These are phyloP conservation scores for Blastobotrys capitulatus DNA, from an alignment of 1,139 yeast genomes.

Conservation along the genomic window DNA sequence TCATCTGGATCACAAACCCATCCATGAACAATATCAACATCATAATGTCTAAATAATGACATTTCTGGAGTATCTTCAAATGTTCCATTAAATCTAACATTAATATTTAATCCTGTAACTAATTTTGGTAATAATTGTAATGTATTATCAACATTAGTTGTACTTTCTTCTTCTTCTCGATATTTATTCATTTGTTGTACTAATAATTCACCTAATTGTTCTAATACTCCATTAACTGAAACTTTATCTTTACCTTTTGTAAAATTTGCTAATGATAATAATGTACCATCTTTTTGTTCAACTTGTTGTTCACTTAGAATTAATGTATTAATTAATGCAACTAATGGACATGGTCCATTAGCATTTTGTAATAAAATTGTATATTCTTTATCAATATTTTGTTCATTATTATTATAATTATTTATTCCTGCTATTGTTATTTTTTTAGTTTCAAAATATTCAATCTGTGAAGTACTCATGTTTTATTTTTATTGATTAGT, in stretches of 20 bases:
- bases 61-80: conserved; percentile 46
- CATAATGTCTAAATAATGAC: conserved; percentile 42
- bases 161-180: background rate
- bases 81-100: conserved; percentile 64
- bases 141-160: conserved; percentile 31
- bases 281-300: conserved; percentile 8
- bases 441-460: conserved; percentile 22
- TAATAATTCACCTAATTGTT: conserved; percentile 36
- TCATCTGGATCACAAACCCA: conserved; percentile 42
- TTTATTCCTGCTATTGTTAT: conserved; percentile 6
- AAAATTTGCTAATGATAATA: conserved; percentile 16
- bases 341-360: conserved; percentile 86
- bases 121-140: conserved; percentile 55
- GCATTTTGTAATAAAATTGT: conserved; percentile 68
- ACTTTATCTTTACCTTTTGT: conserved; percentile 23
- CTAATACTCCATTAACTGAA: conserved; percentile 27
- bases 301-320: conserved; percentile 29
- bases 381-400: conserved; percentile 10
- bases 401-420: background rate
- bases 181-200: conserved; percentile 28
- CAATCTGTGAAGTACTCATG: conserved; percentile 10
- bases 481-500: too few species aligned
- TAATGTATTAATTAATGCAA: conserved; percentile 73
- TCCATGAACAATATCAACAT: conserved; percentile 46
- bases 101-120: conserved; percentile 67